A percentile compares a stretch with the other conserved stretches of the same genome.
These are phyloP conservation scores for Dictyostelium intermedium DNA, from an alignment of 78 protist genomes.

Conservation along the genomic window DNA sequence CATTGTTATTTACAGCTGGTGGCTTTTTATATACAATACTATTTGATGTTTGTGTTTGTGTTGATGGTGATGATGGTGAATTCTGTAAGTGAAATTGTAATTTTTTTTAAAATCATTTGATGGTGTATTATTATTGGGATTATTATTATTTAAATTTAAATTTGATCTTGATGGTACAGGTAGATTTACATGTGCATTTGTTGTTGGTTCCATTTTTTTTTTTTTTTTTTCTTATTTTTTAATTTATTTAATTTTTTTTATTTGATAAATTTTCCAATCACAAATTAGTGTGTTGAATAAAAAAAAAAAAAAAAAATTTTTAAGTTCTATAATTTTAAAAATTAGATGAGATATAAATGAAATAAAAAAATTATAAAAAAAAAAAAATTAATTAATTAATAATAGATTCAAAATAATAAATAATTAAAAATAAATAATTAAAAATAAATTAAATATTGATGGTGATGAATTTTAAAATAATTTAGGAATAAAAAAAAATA, in stretches of 20 bases:
- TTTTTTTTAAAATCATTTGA: slow-evolving; percentile 6
- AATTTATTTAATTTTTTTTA: too few species aligned
- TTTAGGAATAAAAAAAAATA: neutral
- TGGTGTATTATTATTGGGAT: neutral
- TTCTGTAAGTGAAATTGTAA: neutral
- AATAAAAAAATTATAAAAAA: neutral
- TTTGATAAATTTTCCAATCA: slow-evolving; percentile 1
- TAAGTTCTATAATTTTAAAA: neutral
- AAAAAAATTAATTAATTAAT: neutral
- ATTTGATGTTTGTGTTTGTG: neutral
- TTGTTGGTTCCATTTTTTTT: neutral
- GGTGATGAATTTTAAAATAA: neutral
- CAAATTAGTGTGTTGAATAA: slow-evolving; percentile 22
- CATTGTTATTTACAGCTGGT: neutral
- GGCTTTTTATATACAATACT: neutral
- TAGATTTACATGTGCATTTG: neutral
- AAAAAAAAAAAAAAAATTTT: neutral
- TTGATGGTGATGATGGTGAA: neutral
- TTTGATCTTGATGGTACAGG: neutral
- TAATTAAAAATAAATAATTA: neutral
- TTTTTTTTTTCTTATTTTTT: too few species aligned
- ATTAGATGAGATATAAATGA: neutral
- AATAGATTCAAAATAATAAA: neutral
- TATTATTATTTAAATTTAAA: neutral
- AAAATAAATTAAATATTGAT: neutral